Base-by-base conservation (phyloP, 768 basidiomycete genomes). In the Termitomyces bulborhizus region DNA sequence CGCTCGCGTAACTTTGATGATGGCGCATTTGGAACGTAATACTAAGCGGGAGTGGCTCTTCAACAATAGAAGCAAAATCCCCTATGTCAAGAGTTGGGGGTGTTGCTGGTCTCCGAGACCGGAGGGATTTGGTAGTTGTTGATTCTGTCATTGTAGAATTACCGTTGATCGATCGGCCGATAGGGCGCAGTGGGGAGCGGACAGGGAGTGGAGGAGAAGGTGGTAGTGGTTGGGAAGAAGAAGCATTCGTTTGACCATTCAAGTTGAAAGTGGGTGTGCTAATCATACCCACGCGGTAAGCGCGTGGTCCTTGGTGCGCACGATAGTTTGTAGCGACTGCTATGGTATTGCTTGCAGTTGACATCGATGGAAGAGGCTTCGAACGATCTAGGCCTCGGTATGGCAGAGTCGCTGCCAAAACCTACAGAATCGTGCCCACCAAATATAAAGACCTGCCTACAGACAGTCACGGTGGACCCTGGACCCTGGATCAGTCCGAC, bases 261-360 rank as follows among this genome's bases (percentile, higher is more conserved):
- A 62, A 54, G 29, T 67, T 68, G 70, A 66, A 71, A 60, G 63
- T 62, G 56, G 69, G 70, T 51, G 68, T 67, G 63, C 63, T 65
- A 57, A 71, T 66, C 53, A 69, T 64, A 54, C 69, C 68, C 77
- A 78, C 73, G 77, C 75, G 77, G 73, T 65, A 64, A 54, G 73
- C 72, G 68, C 71, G 76, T 75, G 76, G 72, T 65, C 40, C 48
- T 37, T 58, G 44, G 29, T 54, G 47, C 48, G 15, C 27, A 46
- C 51, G 36, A 40, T n/a, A 6, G 16, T 41, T 39, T 36, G 53
- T 18, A 18, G 54, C 32, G 50, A 48, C 53, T 36, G 45, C 54
- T 45, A 54, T 18, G 11, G 46, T 16, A n/a, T 51, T 51, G 55
- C 50, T 45, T 55, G 51, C 51, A 40, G 26, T 12, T 54, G 57